Evolutionary conservation across 176 grass and related monocot species (phyloP), one percentile per base, ranked within the genome.

Genomic region (Otatea glauca): DNA sequence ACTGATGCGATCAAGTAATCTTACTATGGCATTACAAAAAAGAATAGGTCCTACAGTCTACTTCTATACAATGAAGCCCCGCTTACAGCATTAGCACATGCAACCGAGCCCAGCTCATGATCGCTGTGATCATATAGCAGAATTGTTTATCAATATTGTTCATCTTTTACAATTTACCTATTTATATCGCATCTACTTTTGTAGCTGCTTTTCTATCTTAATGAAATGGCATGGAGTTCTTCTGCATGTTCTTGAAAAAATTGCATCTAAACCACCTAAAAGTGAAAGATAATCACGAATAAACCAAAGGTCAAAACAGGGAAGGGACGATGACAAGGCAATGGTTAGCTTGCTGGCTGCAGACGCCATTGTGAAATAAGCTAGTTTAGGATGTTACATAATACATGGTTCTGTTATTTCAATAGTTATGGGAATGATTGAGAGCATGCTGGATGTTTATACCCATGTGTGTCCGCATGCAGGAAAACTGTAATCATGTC

Each of bases 401-500:
- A 15, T n/a, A 61, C 37, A 21, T 68, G 17, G 9, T 48, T 70
- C 17, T 78, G 39, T 61, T 70, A 11, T 24, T 80, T 56, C n/a
- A 27, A 24, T 37, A 16, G 42, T 5, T 67, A 15, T 41, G 32
- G 51, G 17, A 38, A 41, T 39, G 38, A 55, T 78, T 63, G 16
- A 76, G 23, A 44, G 54, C 21, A 23, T 32, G 0, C 1, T 34
- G 39, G 56, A 66, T 72, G 13, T 69, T 70, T 69, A 72, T 66
- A 15, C 18, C 18, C 14, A 12, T 41, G 25, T 77, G 5, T 61
- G 41, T n/a, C n/a, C 25, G 6, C 21, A 65, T 43, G 25, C 88
- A 97, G 94, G 64, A 94, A 80, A 94, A 97, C 43, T 97, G 94
- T 92, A 88, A 94, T 51, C 55, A 87, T 64, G 88, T 97, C 6